These are phyloP conservation scores for Verticillium nubilum DNA, from an alignment of 2,329 filamentous ascomycete genomes.

Conservation along the genomic window DNA sequence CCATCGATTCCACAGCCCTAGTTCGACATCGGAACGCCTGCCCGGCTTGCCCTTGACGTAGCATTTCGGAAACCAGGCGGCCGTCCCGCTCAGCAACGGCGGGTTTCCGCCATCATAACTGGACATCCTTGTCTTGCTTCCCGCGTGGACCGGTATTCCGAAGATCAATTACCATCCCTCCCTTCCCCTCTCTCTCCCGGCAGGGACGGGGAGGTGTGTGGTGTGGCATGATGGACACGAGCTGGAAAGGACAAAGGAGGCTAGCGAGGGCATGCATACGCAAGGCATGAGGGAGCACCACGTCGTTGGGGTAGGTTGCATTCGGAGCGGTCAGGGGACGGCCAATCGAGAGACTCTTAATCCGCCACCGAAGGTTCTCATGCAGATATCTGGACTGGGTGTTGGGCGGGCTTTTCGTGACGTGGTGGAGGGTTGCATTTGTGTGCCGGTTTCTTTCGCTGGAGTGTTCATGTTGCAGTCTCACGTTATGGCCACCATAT, in stretches of 20 bases:
- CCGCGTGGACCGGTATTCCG: neutral
- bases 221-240: neutral
- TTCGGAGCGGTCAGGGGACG: neutral
- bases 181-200: neutral
- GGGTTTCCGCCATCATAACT: neutral
- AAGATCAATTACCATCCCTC: neutral
- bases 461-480: too few species aligned
- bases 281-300: neutral
- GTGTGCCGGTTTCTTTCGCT: too few species aligned
- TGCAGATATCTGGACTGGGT: neutral
- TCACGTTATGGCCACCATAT: too few species aligned
- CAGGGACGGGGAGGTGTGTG: neutral
- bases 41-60: neutral
- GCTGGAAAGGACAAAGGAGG: neutral
- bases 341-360: neutral
- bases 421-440: neutral
- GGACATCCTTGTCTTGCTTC: neutral
- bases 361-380: neutral
- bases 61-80: neutral
- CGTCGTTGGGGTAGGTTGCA: neutral
- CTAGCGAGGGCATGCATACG: neutral
- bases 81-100: neutral
- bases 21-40: neutral
- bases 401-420: neutral
- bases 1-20: too few species aligned